Percentiles rank a stretch among this genome's conserved stretches.
Evolutionary conservation across 257 asterid species (phyloP).

Genomic region (Scutellaria galericulata): DNA sequence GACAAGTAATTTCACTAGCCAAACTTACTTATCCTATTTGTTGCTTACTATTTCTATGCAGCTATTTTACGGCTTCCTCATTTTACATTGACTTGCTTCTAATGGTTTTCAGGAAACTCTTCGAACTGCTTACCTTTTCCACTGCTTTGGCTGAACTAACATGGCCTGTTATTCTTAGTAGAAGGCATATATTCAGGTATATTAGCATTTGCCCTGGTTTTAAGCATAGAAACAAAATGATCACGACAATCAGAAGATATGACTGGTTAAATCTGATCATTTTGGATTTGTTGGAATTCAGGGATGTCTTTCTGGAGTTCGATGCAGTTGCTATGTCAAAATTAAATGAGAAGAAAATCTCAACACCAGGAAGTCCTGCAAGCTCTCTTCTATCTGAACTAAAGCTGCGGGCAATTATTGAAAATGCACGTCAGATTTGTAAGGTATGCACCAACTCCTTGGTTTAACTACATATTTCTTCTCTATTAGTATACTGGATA

Average conservation of each 20-base stretch:
- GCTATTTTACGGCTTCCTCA: constrained; percentile 34
- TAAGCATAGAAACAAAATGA: constrained; percentile 31
- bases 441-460: constrained; percentile 54
- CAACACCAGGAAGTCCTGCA: constrained; percentile 73
- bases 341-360: constrained; percentile 82
- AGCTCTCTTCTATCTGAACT: constrained; percentile 83
- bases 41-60: constrained; percentile 9
- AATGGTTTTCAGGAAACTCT: constrained; percentile 71
- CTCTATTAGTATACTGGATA: background rate
- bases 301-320: constrained; percentile 83
- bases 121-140: constrained; percentile 83
- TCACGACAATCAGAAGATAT: background rate
- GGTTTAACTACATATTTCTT: constrained; percentile 53
- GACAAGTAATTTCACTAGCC: constrained; percentile 60
- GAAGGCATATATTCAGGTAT: constrained; percentile 75
- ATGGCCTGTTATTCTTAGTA: constrained; percentile 89
- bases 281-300: constrained; percentile 43
- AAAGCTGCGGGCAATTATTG: constrained; percentile 80
- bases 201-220: constrained; percentile 19
- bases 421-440: constrained; percentile 90
- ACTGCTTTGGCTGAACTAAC: constrained; percentile 92
- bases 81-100: constrained; percentile 32
- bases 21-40: constrained; percentile 24
- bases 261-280: constrained; percentile 37
- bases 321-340: constrained; percentile 85